Conservation (phyloP, 148 eudicot species). For the Rhododendron williamsianum region DNA sequence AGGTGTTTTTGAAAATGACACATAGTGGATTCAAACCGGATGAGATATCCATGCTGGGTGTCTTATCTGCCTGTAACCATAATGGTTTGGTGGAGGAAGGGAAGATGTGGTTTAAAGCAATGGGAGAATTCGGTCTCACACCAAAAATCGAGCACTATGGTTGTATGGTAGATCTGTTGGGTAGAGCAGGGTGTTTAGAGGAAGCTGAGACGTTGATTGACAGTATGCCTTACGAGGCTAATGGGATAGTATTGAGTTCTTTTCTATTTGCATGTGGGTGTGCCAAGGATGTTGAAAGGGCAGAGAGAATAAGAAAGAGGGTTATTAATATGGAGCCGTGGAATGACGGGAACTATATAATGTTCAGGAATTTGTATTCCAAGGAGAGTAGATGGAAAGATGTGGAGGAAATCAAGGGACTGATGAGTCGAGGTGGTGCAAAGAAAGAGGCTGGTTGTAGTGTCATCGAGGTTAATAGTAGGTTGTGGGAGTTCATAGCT, state of each 20-base stretch:
- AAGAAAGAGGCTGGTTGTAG: constrained; percentile 81
- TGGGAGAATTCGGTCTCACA: constrained; percentile 38
- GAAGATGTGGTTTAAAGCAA: constrained; percentile 47
- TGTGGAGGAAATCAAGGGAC: constrained; percentile 51
- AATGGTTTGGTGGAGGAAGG: constrained; percentile 82
- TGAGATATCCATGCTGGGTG: constrained; percentile 65
- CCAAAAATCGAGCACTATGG: constrained; percentile 80
- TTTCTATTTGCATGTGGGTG: constrained; percentile 66
- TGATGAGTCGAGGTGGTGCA: constrained; percentile 52
- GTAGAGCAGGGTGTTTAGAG: constrained; percentile 62
- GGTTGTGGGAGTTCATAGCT: constrained; percentile 56
- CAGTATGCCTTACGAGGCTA: constrained; percentile 71
- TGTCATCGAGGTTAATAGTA: constrained; percentile 52
- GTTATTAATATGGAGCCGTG: constrained; percentile 36
- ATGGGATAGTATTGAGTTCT: constrained; percentile 70
- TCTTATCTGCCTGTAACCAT: constrained; percentile 80
- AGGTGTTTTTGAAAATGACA: constrained; percentile 53
- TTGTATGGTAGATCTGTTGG: constrained; percentile 70
- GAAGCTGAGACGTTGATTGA: constrained; percentile 69
- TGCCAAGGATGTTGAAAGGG: constrained; percentile 51
- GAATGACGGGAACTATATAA: constrained; percentile 57
- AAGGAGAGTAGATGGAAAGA: constrained; percentile 64
- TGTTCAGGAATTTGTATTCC: constrained; percentile 69
- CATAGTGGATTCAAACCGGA: constrained; percentile 41
- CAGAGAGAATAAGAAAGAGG: constrained; percentile 50